These are phyloP conservation scores for Polygonum aviculare DNA, from an alignment of 148 eudicot species.

Conservation along the genomic window DNA sequence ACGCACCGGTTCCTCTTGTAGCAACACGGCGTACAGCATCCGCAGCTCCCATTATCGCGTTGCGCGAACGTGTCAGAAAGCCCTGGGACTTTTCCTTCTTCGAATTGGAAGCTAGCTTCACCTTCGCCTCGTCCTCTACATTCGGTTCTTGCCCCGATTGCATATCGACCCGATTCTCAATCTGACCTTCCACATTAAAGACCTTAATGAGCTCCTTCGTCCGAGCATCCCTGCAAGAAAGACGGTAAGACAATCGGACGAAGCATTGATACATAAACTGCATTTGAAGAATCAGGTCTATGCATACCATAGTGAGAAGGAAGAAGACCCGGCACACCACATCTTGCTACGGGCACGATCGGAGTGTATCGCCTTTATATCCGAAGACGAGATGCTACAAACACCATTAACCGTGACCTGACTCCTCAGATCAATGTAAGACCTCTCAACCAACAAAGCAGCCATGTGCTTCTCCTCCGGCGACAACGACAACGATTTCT, in stretches of 20 bases:
- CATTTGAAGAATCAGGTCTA: background rate
- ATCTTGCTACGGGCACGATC: slow-evolving; percentile 63
- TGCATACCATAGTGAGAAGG: slow-evolving; percentile 83
- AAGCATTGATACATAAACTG: too few species aligned
- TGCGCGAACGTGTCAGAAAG: slow-evolving; percentile 81
- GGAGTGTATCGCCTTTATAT: slow-evolving; percentile 64
- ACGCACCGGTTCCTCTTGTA: slow-evolving; percentile 72
- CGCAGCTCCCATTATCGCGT: slow-evolving; percentile 97
- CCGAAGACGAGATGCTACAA: slow-evolving; percentile 82
- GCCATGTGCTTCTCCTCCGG: slow-evolving; percentile 93
- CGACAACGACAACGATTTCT: slow-evolving; percentile 76
- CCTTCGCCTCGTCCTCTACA: slow-evolving; percentile 70
- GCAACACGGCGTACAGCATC: slow-evolving; percentile 96
- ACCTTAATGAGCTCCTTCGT: slow-evolving; percentile 91
- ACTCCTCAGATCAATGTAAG: slow-evolving; percentile 62
- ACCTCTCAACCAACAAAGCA: slow-evolving; percentile 78
- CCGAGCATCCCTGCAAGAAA: slow-evolving; percentile 84
- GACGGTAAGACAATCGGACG: background rate
- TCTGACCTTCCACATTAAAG: slow-evolving; percentile 73
- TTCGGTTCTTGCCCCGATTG: slow-evolving; percentile 61
- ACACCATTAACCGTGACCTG: slow-evolving; percentile 91
- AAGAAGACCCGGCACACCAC: slow-evolving; percentile 74
- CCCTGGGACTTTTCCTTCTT: slow-evolving; percentile 91
- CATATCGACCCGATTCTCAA: slow-evolving; percentile 79
- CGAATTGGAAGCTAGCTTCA: slow-evolving; percentile 48